Percentiles rank a stretch among this genome's conserved stretches.
These are phyloP conservation scores for Salvia splendens DNA, from an alignment of 257 asterid species.

Conservation along the genomic window DNA sequence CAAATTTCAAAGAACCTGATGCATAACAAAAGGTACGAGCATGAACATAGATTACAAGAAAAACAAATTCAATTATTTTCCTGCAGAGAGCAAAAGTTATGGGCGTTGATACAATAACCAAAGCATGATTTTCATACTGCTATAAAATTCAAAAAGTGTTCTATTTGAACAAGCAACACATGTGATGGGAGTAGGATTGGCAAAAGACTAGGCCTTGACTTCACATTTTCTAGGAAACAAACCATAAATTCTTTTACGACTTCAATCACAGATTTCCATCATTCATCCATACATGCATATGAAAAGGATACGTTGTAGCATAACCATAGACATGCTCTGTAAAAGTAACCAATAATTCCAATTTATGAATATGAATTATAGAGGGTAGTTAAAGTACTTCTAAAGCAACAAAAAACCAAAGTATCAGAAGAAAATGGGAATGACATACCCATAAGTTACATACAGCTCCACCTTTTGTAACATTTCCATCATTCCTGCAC, in stretches of 20 bases:
- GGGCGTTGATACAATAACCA: too few species aligned
- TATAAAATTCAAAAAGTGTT: not conserved
- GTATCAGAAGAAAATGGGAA: not conserved
- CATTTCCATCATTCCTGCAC: constrained; percentile 53
- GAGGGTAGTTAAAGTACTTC: not conserved
- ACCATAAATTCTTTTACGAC: not conserved
- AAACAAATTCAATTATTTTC: not conserved
- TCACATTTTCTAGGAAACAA: not conserved
- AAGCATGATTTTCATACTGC: not conserved
- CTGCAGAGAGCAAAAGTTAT: not conserved
- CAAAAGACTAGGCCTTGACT: not conserved
- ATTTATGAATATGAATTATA: not conserved
- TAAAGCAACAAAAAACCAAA: constrained; percentile 15
- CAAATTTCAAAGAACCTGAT: not conserved
- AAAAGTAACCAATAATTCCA: not conserved
- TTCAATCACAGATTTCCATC: not conserved
- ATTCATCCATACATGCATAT: not conserved
- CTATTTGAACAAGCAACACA: not conserved
- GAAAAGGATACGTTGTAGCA: not conserved
- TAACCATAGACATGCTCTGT: not conserved
- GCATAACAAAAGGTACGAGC: not conserved
- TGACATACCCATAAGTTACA: constrained; percentile 84
- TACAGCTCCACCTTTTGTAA: constrained; percentile 86
- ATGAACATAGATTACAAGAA: not conserved
- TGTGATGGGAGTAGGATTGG: not conserved